Evolutionary conservation across 2,329 filamentous ascomycete genomes (phyloP), one percentile per base, ranked within the genome.

Genomic region (Tolypocladium ophioglossoides): DNA sequence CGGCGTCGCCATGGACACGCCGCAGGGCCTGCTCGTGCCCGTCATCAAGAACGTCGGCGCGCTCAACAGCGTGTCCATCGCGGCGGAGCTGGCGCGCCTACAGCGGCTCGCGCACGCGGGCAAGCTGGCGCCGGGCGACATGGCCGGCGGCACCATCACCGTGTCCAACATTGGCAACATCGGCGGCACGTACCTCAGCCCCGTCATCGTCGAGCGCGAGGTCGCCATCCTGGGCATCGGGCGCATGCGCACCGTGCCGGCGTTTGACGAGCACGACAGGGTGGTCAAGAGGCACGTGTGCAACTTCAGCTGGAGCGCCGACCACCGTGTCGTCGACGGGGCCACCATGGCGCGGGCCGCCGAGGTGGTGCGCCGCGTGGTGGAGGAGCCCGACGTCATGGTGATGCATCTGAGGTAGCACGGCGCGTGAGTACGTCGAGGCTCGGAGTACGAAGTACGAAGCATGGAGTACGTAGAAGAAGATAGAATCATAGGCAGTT

Each of bases 141-240:
- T 99, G 58, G 80, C 78, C 38, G 91, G 91, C 52, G 91, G 91
- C 18, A 97, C 94, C 1, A 92, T 99, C 64, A 96, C 94, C 0
- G 84, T 99, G 51, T 96, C 91, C 63, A 99, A 99, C 68, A 96
- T 99, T 62, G 94, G 94, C 48, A 95, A 85, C 62, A 90, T 99
- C 48, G 94, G 94, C 53, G 94, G 94, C 32, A 94, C 89, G 1
- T 95, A 95, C 63, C 84, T 97, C 49, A 85, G 87, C 34, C 94
- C 94, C 1, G 88, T 99, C 51, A 89, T 99, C 62, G 89, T 96
- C 49, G 86, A 91, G 58, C 87, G 83, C 44, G 91, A 97, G 72
- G 88, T 97, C 11, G 91, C 89, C 10, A 99, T 99, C 65, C 71
- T 99, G 32, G 94, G 92, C 12, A 78, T 99, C 34, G 94, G 94